phyloP scores from a whole-genome alignment of 225 moss, liverwort and hornwort species.

The Asterella californica region DNA sequence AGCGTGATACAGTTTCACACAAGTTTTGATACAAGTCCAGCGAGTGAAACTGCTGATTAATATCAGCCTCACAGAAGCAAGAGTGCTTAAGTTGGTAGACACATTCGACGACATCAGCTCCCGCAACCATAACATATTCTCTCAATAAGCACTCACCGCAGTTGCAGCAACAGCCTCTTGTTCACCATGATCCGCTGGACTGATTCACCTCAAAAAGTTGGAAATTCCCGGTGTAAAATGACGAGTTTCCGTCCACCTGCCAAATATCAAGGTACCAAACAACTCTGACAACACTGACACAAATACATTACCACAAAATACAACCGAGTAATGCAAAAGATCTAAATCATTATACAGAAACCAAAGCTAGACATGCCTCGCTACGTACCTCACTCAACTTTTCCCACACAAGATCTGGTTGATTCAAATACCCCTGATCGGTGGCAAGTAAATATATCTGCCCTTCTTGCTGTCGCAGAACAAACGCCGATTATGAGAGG shows the following conservation, averaged over 20 bases:
- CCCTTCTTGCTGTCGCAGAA: constrained; percentile 55
- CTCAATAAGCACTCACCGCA: constrained; percentile 40
- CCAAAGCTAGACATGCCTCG: not conserved
- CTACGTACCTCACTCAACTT: constrained; percentile 72
- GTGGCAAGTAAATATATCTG: constrained; percentile 89
- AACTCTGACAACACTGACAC: not conserved
- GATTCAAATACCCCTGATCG: constrained; percentile 95
- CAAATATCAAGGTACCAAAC: not conserved
- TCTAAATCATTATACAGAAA: too few relatives aligned
- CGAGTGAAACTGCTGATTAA: not conserved
- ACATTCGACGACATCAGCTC: too few relatives aligned
- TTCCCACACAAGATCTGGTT: constrained; percentile 96
- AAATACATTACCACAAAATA: not conserved
- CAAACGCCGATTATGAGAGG: constrained; percentile 3
- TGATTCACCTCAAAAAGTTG: constrained; percentile 70
- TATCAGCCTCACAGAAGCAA: not conserved
- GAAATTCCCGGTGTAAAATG: constrained; percentile 85
- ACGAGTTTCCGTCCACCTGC: constrained; percentile 89
- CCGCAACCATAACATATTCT: not conserved
- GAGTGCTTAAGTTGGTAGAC: not conserved
- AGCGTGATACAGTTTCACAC: too few relatives aligned
- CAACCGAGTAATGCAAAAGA: not conserved
- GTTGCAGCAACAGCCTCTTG: constrained; percentile 70
- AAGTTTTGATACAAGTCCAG: not conserved
- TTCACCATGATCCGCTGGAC: constrained; percentile 71